Base-by-base conservation (phyloP, 164 flowering plant genomes). In the Annona cherimola region DNA sequence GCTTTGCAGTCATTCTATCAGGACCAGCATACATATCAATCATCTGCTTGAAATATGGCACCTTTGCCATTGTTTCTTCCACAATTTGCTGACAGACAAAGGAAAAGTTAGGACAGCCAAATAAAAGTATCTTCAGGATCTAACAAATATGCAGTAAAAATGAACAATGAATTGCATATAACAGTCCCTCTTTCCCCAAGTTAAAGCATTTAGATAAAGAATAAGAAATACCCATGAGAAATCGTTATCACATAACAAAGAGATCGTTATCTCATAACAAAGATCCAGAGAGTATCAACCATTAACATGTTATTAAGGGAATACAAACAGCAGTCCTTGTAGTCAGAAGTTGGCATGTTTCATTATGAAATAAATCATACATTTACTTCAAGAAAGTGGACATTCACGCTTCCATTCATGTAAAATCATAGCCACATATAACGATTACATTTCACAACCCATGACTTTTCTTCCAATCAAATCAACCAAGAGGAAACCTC, bases 1-100 rank as follows among this genome's bases (percentile, higher is more conserved):
- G 70, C 86, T 85, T 90, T 39, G 96, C 98, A 61, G 98, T 92
- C 40, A 90, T 85, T 79, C 86, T 84, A 77, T 87, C 91, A 54
- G 92, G 89, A 45, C 97, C 97, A 76, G 87, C 69, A 66, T 92
- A 92, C 75, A 76, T 19, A 78, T 94, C 97, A 57, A 92, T 84
- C 66, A 94, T 75, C 78, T 85, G 74, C 78, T 94, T 80, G 82
- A 92, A 45, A 63, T 73, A 61, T 16, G 98, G 98, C 18, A 81
- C 85, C 26, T 42, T 80, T 63, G 83, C 79, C 96, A 89, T 89
- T 11, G 85, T 78, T 76, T 85, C 93, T 73, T 90, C 42, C 19
- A 92, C 66, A 16, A 79, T 81, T 87, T 90, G 88, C 97, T 92
- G 79, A 16, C 64, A 72, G 11, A 71, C 11, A 55, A 82, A 76